Evolutionary conservation across 495 filamentous ascomycete genomes (phyloP).

Genomic region (Lophium mytilinum): DNA sequence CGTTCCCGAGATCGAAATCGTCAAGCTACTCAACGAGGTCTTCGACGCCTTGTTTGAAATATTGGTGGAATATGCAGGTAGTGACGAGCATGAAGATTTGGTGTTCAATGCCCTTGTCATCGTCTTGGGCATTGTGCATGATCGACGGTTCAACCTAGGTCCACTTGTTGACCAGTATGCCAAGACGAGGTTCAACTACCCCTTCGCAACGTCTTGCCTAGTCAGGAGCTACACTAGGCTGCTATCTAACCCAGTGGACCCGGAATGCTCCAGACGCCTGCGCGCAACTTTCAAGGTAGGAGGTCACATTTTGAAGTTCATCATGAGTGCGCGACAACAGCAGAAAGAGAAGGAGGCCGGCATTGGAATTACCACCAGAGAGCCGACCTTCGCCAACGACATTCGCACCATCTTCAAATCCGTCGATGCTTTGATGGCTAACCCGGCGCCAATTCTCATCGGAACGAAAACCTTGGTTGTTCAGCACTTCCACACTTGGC

Average conservation of each 20-base stretch:
- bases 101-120: slow-evolving; percentile 85
- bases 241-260: slow-evolving; percentile 67
- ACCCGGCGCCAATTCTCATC: slow-evolving; percentile 71
- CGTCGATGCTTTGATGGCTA: slow-evolving; percentile 81
- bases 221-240: slow-evolving; percentile 79
- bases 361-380: slow-evolving; percentile 74
- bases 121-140: slow-evolving; percentile 87
- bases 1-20: slow-evolving; percentile 94
- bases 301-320: slow-evolving; percentile 87
- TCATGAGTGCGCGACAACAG: slow-evolving; percentile 78
- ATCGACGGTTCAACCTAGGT: slow-evolving; percentile 83
- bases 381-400: slow-evolving; percentile 73
- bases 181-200: slow-evolving; percentile 84
- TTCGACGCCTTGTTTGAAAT: slow-evolving; percentile 90
- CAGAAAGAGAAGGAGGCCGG: slow-evolving; percentile 83
- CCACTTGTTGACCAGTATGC: slow-evolving; percentile 88
- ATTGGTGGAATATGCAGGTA: slow-evolving; percentile 75
- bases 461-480: slow-evolving; percentile 93
- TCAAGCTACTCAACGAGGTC: slow-evolving; percentile 84
- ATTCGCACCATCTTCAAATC: slow-evolving; percentile 81
- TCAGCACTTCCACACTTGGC: slow-evolving; percentile 94
- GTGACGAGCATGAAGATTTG: slow-evolving; percentile 85
- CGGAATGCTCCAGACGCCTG: slow-evolving; percentile 71
- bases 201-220: slow-evolving; percentile 86
- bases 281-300: slow-evolving; percentile 94